Conservation (phyloP, 306 rosid species). For the Coriaria nepalensis region DNA sequence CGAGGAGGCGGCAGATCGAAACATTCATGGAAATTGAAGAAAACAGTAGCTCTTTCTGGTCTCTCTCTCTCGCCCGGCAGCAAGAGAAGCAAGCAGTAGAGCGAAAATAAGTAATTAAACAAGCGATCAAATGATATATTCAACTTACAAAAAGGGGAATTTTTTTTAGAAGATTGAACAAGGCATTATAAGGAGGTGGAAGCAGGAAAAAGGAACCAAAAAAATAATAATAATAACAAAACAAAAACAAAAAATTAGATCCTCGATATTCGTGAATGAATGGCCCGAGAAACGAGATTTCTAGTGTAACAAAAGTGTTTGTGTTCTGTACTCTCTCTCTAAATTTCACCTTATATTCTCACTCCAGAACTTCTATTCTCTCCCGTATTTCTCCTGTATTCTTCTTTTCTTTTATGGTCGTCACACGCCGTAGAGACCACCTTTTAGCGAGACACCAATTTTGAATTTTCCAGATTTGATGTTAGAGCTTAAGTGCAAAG, state of each 20-base stretch:
- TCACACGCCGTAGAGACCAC: too few relatives aligned
- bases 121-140: too few relatives aligned
- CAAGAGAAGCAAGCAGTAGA: constrained; percentile 16
- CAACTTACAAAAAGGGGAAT: too few relatives aligned
- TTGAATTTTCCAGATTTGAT: background rate
- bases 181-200: constrained; percentile 22
- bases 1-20: constrained; percentile 39
- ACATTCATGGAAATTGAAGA: constrained; percentile 25
- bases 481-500: too few relatives aligned
- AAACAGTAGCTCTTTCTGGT: constrained; percentile 22
- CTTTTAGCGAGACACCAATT: background rate
- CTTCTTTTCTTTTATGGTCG: too few relatives aligned
- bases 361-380: too few relatives aligned
- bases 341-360: background rate
- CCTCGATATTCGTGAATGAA: constrained; percentile 30
- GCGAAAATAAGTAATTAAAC: background rate
- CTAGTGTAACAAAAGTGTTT: constrained; percentile 12
- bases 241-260: background rate
- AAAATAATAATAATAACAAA: too few relatives aligned
- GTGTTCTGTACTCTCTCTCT: constrained; percentile 11
- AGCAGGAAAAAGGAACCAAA: constrained; percentile 17
- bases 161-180: background rate
- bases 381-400: too few relatives aligned
- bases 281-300: constrained; percentile 51
- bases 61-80: constrained; percentile 7